Evolutionary conservation across 1,284 basidiomycete genomes (phyloP).

Genomic region (Apiotrichum laibachii): DNA sequence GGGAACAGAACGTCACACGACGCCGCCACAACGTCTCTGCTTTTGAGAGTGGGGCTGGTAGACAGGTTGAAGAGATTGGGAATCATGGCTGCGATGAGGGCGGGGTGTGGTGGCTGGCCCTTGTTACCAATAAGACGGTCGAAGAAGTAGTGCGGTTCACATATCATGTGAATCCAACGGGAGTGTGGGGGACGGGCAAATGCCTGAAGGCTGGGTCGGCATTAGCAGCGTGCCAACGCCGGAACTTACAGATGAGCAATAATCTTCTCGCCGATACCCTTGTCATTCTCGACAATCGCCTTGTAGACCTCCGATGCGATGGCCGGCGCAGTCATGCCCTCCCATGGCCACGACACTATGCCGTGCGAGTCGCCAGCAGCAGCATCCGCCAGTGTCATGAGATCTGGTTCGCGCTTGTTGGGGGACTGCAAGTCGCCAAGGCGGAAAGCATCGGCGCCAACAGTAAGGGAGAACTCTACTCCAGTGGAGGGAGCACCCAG

Average conservation of each 20-base stretch:
- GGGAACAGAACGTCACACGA: constrained; percentile 11
- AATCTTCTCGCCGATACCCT: constrained; percentile 42
- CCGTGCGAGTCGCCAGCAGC: constrained; percentile 33
- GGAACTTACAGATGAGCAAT: constrained; percentile 39
- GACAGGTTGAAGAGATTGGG: constrained; percentile 26
- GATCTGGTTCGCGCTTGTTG: constrained; percentile 29
- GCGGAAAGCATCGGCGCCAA: constrained; percentile 7
- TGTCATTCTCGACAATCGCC: constrained; percentile 30
- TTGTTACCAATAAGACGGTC: constrained; percentile 25
- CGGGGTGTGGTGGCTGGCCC: constrained; percentile 31
- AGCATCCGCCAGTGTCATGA: constrained; percentile 51
- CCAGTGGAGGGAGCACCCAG: neutral
- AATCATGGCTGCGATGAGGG: constrained; percentile 36
- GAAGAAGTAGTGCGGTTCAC: constrained; percentile 28
- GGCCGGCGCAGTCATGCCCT: constrained; percentile 28
- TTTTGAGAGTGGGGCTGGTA: constrained; percentile 10
- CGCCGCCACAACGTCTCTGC: neutral
- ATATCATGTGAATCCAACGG: constrained; percentile 20
- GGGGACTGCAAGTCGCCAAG: constrained; percentile 10
- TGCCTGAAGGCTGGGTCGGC: constrained; percentile 30
- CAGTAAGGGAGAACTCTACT: constrained; percentile 2
- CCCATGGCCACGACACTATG: constrained; percentile 26
- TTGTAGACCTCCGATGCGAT: constrained; percentile 34
- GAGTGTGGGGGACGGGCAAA: constrained; percentile 21
- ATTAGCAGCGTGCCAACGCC: neutral